phyloP scores from a whole-genome alignment of 495 filamentous ascomycete species.

The Lophiostoma macrostomum region DNA sequence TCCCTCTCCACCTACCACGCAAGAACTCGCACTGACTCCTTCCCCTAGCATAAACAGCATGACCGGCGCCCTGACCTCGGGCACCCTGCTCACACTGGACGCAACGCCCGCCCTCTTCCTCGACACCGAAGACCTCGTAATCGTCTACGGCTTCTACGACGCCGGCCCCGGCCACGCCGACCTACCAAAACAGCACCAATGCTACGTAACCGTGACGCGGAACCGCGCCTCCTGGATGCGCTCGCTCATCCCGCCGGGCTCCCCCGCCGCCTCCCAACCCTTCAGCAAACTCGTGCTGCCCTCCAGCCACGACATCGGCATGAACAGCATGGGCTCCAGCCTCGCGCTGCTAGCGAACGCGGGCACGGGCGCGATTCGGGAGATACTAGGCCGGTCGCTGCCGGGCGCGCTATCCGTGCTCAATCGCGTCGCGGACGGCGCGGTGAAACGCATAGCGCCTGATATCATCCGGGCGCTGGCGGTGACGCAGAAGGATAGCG shows the following conservation, averaged over 20 bases:
- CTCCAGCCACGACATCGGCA: conserved; percentile 50
- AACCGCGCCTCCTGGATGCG: conserved; percentile 50
- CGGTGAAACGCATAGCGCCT: conserved; percentile 39
- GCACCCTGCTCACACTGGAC: conserved; percentile 49
- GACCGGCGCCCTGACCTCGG: conserved; percentile 47
- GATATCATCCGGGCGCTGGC: conserved; percentile 52
- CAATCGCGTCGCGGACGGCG: conserved; percentile 24
- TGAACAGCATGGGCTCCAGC: conserved; percentile 53
- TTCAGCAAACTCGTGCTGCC: conserved; percentile 51
- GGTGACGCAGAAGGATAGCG: conserved; percentile 53
- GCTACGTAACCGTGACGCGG: conserved; percentile 50
- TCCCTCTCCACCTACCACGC: too few species aligned
- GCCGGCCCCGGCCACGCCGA: conserved; percentile 46
- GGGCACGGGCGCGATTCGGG: conserved; percentile 42
- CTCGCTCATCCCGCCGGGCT: conserved; percentile 44
- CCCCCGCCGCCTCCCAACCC: conserved; percentile 43
- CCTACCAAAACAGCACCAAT: conserved; percentile 50
- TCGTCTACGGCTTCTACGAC: conserved; percentile 53
- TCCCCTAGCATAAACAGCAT: conserved; percentile 50
- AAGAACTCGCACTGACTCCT: too few species aligned
- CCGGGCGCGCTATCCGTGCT: conserved; percentile 15
- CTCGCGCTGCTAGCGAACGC: conserved; percentile 42
- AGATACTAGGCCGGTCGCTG: conserved; percentile 36
- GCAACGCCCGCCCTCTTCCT: conserved; percentile 45
- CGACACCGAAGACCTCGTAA: conserved; percentile 43